These are phyloP conservation scores for Phytophthora rubi DNA, from an alignment of 352 stramenopile genomes.

Conservation along the genomic window DNA sequence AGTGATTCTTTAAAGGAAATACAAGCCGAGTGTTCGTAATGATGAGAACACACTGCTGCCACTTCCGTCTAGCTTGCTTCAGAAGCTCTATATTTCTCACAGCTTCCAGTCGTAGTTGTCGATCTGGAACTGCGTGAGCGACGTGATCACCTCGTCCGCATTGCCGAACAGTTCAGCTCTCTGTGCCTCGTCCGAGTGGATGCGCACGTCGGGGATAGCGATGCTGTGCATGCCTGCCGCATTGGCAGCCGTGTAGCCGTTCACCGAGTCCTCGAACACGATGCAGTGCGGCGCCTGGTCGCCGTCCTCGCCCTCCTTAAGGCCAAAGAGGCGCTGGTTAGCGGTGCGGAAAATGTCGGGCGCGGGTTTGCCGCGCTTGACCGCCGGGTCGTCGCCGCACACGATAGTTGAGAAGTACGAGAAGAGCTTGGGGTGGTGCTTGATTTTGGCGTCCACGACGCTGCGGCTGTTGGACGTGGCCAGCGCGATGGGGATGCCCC, in stretches of 20 bases:
- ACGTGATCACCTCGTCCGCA: conserved; percentile 70
- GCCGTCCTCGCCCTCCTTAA: conserved; percentile 39
- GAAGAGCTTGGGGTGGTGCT: conserved; percentile 76
- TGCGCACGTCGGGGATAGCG: conserved; percentile 71
- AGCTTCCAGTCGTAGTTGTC: conserved; percentile 62
- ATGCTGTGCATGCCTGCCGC: conserved; percentile 74
- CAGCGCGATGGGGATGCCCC: conserved; percentile 66
- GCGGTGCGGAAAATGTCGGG: conserved; percentile 85
- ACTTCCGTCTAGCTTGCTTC: conserved; percentile 3
- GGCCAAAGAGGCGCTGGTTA: conserved; percentile 56
- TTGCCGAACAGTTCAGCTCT: conserved; percentile 55
- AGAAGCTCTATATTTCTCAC: conserved; percentile 11
- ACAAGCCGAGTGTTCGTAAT: conserved; percentile 28
- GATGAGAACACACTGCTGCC: conserved; percentile 15
- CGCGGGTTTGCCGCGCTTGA: conserved; percentile 74
- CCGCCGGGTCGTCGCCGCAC: conserved; percentile 73
- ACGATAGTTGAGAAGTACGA: conserved; percentile 78
- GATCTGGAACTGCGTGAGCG: conserved; percentile 64
- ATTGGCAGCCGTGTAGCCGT: conserved; percentile 69
- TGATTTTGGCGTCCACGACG: conserved; percentile 72
- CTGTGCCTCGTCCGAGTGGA: conserved; percentile 57
- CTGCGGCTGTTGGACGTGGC: conserved; percentile 74
- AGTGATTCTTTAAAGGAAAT: neutral
- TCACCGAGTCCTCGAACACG: conserved; percentile 83
- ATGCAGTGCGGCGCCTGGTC: conserved; percentile 52